These are phyloP conservation scores for Exophiala dermatitidis DNA, from an alignment of 2,329 filamentous ascomycete genomes.

Conservation along the genomic window DNA sequence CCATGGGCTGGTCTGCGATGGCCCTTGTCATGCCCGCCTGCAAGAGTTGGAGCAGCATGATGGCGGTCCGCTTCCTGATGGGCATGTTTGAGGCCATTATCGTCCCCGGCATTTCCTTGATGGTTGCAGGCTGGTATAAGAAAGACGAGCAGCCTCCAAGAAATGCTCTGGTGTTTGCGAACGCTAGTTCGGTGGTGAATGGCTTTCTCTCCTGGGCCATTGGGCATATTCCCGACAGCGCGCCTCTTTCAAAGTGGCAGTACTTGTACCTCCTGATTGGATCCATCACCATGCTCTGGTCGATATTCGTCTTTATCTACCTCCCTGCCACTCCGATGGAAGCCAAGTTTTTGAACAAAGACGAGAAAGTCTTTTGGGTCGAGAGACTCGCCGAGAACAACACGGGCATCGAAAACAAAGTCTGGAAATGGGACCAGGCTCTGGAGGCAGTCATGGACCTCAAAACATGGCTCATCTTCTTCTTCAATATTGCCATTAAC, in stretches of 20 bases:
- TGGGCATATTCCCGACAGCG: too few relatives aligned
- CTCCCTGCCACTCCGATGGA: too few relatives aligned
- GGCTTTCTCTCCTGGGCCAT: too few relatives aligned
- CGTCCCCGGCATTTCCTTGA: conserved; percentile 17
- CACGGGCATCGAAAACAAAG: conserved; percentile 23
- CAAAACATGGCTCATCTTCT: conserved; percentile 34
- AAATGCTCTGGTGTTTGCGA: too few relatives aligned
- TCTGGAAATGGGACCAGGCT: conserved; percentile 26
- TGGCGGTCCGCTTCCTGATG: conserved; percentile 38
- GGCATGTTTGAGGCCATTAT: conserved; percentile 15
- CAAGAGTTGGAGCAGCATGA: conserved; percentile 45
- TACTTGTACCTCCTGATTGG: too few relatives aligned
- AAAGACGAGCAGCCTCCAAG: too few relatives aligned
- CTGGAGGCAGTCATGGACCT: conserved; percentile 32
- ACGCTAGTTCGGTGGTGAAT: too few relatives aligned
- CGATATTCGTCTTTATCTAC: too few relatives aligned
- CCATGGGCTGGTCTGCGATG: conserved; percentile 32
- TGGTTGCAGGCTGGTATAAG: too few relatives aligned
- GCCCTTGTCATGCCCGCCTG: conserved; percentile 25
- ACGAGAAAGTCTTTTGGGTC: conserved; percentile 44
- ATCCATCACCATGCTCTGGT: too few relatives aligned
- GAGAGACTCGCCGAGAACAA: conserved; percentile 33
- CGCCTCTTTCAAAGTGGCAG: too few relatives aligned
- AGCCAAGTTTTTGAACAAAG: conserved; percentile 42
- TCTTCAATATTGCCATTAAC: conserved; percentile 33